These are phyloP conservation scores for Thalassiosira hispida DNA, from an alignment of 352 stramenopile species.

Conservation along the genomic window DNA sequence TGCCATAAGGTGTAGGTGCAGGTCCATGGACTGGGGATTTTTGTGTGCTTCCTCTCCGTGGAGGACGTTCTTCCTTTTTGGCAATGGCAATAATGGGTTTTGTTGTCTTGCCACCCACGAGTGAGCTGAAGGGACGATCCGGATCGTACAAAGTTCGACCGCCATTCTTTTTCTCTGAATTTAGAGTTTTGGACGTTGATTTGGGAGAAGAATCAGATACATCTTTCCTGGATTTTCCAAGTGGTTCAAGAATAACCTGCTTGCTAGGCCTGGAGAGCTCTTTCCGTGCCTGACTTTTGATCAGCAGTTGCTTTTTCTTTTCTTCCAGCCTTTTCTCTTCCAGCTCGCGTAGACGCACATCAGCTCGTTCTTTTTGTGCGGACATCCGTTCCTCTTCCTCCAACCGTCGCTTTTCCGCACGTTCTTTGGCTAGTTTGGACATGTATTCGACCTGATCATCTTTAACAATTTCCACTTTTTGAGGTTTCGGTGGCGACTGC, in stretches of 20 bases:
- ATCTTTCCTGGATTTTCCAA: constrained; percentile 55
- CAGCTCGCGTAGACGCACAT: constrained; percentile 48
- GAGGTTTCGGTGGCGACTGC: neutral
- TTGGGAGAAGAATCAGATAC: constrained; percentile 12
- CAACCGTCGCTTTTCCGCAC: constrained; percentile 47
- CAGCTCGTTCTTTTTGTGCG: constrained; percentile 59
- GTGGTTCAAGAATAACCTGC: constrained; percentile 50
- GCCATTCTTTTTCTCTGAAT: constrained; percentile 23
- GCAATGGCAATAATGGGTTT: constrained; percentile 16
- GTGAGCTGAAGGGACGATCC: constrained; percentile 62
- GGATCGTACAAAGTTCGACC: constrained; percentile 59
- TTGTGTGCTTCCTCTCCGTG: constrained; percentile 16
- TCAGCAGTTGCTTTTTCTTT: constrained; percentile 32
- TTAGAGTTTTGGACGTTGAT: constrained; percentile 10
- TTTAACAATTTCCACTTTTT: constrained; percentile 19
- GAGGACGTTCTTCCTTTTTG: constrained; percentile 18
- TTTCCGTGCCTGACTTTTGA: constrained; percentile 35
- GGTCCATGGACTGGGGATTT: constrained; percentile 1
- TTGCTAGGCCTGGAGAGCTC: constrained; percentile 38
- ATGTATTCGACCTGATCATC: constrained; percentile 67
- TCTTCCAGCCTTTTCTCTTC: constrained; percentile 49
- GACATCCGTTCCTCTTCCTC: constrained; percentile 69
- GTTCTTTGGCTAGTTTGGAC: constrained; percentile 68
- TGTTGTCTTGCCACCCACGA: constrained; percentile 54
- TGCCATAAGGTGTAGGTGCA: constrained; percentile 21